Evolutionary conservation across 495 filamentous ascomycete species (phyloP).

Genomic region (Eremomyces bilateralis): DNA sequence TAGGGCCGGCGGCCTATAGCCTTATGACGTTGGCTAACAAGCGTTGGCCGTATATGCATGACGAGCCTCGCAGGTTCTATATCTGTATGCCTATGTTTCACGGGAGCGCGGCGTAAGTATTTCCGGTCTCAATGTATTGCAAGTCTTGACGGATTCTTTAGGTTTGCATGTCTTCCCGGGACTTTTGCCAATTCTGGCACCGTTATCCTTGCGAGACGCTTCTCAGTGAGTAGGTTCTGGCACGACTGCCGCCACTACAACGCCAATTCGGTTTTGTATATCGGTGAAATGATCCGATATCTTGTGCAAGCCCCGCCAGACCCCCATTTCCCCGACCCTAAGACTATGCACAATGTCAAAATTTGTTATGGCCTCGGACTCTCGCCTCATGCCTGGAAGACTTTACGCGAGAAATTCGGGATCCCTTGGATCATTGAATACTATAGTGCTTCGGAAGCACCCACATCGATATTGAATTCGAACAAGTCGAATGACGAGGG

Average conservation of each 20-base stretch:
- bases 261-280: constrained; percentile 77
- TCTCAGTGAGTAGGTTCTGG: constrained; percentile 71
- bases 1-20: neutral
- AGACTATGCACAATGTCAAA: constrained; percentile 55
- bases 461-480: no score
- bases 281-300: constrained; percentile 87
- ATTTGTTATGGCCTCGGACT: constrained; percentile 79
- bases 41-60: neutral
- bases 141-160: neutral
- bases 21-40: neutral
- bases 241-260: constrained; percentile 47
- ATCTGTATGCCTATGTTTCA: neutral
- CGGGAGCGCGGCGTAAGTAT: neutral
- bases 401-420: constrained; percentile 70
- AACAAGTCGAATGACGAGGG: no score
- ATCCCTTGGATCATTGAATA: constrained; percentile 70
- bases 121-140: neutral
- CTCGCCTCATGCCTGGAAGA: constrained; percentile 77
- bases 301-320: constrained; percentile 50
- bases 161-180: neutral
- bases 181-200: neutral
- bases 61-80: neutral
- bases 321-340: constrained; percentile 45
- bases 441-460: constrained; percentile 70
- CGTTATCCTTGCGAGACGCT: constrained; percentile 32